A percentile compares a stretch with the other conserved stretches of the same genome.
These are phyloP conservation scores for Rhododendron mucronatum DNA, from an alignment of 148 eudicot species.

Conservation along the genomic window DNA sequence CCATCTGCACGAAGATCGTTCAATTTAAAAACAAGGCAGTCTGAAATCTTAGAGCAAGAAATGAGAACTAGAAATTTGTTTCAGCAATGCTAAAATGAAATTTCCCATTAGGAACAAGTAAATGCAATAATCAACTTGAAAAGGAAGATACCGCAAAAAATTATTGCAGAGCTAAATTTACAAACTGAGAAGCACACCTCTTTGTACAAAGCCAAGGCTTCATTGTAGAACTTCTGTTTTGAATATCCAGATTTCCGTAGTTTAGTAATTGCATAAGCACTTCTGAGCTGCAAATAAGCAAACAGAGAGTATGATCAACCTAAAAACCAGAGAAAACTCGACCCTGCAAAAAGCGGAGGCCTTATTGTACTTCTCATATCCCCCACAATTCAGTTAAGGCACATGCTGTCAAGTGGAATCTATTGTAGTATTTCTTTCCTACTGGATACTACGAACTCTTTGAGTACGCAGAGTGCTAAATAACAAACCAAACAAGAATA, in stretches of 20 bases:
- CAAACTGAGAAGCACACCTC: constrained; percentile 43
- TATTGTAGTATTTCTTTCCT: neutral
- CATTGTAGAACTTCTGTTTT: constrained; percentile 68
- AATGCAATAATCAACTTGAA: neutral
- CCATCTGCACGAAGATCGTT: neutral
- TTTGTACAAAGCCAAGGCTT: constrained; percentile 74
- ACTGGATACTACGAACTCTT: neutral
- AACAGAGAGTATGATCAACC: constrained; percentile 2
- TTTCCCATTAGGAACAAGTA: neutral
- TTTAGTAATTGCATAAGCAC: constrained; percentile 78
- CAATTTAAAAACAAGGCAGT: neutral
- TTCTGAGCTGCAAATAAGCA: constrained; percentile 67
- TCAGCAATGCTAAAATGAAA: neutral
- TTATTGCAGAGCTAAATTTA: neutral
- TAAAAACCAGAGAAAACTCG: neutral
- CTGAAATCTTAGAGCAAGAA: constrained; percentile 1
- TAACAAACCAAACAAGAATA: neutral
- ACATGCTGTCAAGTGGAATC: neutral
- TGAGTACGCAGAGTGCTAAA: neutral
- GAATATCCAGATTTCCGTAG: constrained; percentile 83
- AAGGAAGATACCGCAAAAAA: neutral
- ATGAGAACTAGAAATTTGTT: neutral
- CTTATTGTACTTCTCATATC: neutral
- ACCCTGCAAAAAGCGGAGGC: constrained; percentile 3
- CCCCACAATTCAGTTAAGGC: neutral